Base-by-base conservation (phyloP, 257 asterid genomes). In the Asclepias syriaca region DNA sequence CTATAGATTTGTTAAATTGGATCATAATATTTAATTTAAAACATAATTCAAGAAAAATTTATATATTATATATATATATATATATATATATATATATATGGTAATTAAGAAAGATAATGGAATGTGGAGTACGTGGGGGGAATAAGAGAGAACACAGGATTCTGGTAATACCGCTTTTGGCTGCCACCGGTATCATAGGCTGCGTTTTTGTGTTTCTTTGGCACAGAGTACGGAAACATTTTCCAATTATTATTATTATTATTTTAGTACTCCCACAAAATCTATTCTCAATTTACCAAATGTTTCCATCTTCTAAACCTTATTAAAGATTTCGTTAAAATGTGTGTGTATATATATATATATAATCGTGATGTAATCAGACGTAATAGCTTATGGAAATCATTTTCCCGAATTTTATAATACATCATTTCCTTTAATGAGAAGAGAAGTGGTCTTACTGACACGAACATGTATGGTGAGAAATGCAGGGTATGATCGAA, bases 141-240 rank as follows among this genome's bases (percentile, higher is more conserved):
- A 61, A 14, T 27, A 13, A 61, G 46, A 61, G 46, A 61, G 66
- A 61, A 61, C 66, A 61, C 66, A 61, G 66, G 13, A 61, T 13
- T 61, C 27, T 14, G 18, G 11, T 5, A 61, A 32, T 53, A 61
- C 66, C 66, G 46, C 66, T 32, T 16, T 61, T 61, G 45, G 66
- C 22, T 32, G 66, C 66, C 66, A 34, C 45, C 46, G 66, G 66
- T 61, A 29, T 61, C 46, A 6, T 9, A 59, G n/a, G 65, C 9
- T 27, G 34, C 9, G 43, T 24, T 0, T 32, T 13, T 7, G 16
- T 2, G 18, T 6, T 29, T 61, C 66, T 61, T 61, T 37, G 16
- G 3, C 21, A 61, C 46, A 32, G 46, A 22, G 66, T 61, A 61
- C 66, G 66, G 45, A 59, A 13, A 2, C 7, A 8, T 27, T 40